A percentile compares a stretch with the other conserved stretches of the same genome.
Evolutionary conservation across 495 filamentous ascomycete genomes (phyloP).

Genomic region (Penicillium lagena): DNA sequence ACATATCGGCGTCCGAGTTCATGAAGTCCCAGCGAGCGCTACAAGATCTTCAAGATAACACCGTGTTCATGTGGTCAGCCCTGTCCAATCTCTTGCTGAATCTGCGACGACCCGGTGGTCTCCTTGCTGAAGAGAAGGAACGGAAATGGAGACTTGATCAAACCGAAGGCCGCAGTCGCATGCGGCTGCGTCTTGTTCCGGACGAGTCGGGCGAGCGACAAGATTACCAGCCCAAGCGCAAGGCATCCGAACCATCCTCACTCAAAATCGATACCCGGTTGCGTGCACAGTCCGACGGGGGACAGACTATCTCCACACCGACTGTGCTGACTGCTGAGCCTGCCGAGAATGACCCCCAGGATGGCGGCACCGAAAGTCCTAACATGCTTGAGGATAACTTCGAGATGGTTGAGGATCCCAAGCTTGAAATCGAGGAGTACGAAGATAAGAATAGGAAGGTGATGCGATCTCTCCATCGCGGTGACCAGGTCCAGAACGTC

Average conservation of each 20-base stretch:
- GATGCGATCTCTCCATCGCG: slow-evolving; percentile 86
- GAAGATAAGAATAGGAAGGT: slow-evolving; percentile 98
- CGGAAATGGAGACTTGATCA: slow-evolving; percentile 87
- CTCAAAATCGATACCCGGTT: slow-evolving; percentile 32
- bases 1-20: slow-evolving; percentile 87
- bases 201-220: slow-evolving; percentile 61
- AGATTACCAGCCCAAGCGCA: slow-evolving; percentile 83
- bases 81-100: slow-evolving; percentile 70
- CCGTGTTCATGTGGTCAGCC: slow-evolving; percentile 62
- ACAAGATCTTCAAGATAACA: slow-evolving; percentile 90
- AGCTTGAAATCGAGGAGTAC: slow-evolving; percentile 75
- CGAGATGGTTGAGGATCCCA: slow-evolving; percentile 85
- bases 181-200: slow-evolving; percentile 79
- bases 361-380: slow-evolving; percentile 37
- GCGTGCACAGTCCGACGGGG: slow-evolving; percentile 22
- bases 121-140: slow-evolving; percentile 59
- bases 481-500: slow-evolving; percentile 87
- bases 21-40: slow-evolving; percentile 79
- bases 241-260: slow-evolving; percentile 42
- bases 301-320: slow-evolving; percentile 28
- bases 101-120: slow-evolving; percentile 66
- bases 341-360: slow-evolving; percentile 17
- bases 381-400: slow-evolving; percentile 73
- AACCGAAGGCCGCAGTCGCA: slow-evolving; percentile 92
- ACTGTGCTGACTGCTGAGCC: slow-evolving; percentile 19